These are phyloP conservation scores for Boletus sensibilis DNA, from an alignment of 768 basidiomycete species.

Conservation along the genomic window DNA sequence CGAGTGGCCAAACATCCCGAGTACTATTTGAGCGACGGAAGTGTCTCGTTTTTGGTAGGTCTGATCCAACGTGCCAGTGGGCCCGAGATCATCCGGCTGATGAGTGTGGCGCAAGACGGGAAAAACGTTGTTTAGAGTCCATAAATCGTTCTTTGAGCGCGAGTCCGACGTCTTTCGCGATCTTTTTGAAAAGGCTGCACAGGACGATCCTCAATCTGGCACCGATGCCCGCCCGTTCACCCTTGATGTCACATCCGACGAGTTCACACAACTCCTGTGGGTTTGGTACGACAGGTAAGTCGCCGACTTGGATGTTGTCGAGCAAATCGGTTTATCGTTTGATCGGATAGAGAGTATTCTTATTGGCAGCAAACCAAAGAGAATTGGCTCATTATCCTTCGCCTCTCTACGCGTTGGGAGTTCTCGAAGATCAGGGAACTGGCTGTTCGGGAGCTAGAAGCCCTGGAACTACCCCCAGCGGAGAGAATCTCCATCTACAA, in stretches of 20 bases:
- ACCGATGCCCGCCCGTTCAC: constrained; percentile 42
- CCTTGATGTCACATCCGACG: constrained; percentile 40
- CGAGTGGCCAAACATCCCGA: constrained; percentile 2
- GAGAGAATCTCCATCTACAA: constrained; percentile 60
- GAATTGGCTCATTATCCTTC: constrained; percentile 56
- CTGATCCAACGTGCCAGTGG: not conserved
- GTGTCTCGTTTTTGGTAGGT: constrained; percentile 19
- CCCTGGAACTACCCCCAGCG: constrained; percentile 44
- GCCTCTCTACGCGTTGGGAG: constrained; percentile 53
- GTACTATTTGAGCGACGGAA: constrained; percentile 14
- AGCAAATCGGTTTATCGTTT: not conserved
- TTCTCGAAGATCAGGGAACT: constrained; percentile 51
- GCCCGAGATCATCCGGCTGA: constrained; percentile 5
- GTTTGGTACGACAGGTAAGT: constrained; percentile 57
- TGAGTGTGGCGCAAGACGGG: constrained; percentile 41
- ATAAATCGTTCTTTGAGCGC: constrained; percentile 56
- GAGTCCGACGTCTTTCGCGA: constrained; percentile 50
- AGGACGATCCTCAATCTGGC: constrained; percentile 29
- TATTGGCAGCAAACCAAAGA: constrained; percentile 48
- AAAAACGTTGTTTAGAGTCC: constrained; percentile 49
- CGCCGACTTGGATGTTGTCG: not conserved
- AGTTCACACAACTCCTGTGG: constrained; percentile 54
- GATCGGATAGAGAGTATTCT: constrained; percentile 46
- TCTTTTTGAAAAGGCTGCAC: constrained; percentile 33
- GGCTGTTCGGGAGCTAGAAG: constrained; percentile 56